phyloP scores from a whole-genome alignment of 2,329 filamentous ascomycete genomes.

The Pseudocercospora fuligena region DNA sequence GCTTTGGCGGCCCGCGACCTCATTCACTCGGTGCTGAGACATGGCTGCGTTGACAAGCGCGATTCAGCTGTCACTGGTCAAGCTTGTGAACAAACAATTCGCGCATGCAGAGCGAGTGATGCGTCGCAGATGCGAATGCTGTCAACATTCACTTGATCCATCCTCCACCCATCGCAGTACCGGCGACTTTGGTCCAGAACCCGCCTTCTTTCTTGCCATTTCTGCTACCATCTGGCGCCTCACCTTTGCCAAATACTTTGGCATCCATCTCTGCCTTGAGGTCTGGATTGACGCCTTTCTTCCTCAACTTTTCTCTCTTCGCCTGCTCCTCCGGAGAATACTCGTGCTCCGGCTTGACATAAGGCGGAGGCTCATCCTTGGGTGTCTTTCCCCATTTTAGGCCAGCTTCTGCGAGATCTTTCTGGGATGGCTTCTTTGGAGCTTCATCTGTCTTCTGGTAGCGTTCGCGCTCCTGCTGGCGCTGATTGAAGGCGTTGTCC shows the following conservation, averaged over 20 bases:
- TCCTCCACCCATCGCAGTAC: constrained; percentile 23
- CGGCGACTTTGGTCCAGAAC: constrained; percentile 25
- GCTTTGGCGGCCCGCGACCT: neutral
- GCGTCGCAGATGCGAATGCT: neutral
- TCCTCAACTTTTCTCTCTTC: constrained; percentile 15
- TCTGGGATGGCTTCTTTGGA: constrained; percentile 36
- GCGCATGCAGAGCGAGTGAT: neutral
- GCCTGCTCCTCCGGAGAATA: constrained; percentile 24
- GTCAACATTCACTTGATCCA: constrained; percentile 14
- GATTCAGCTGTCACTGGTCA: neutral
- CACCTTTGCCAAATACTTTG: constrained; percentile 14
- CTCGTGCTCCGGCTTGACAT: constrained; percentile 9
- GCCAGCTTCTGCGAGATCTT: constrained; percentile 13
- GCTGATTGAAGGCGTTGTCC: neutral
- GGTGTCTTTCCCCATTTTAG: constrained; percentile 26
- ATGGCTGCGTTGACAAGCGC: neutral
- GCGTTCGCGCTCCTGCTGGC: constrained; percentile 4
- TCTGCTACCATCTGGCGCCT: constrained; percentile 15
- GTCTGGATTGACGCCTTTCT: constrained; percentile 24
- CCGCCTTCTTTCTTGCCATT: constrained; percentile 6
- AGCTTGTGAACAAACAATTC: neutral
- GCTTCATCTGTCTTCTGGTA: constrained; percentile 31
- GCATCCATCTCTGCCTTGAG: constrained; percentile 27
- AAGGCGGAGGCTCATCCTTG: constrained; percentile 5
- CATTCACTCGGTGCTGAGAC: neutral